phyloP scores from a whole-genome alignment of 2,329 filamentous ascomycete species.

The Beauveria bassiana region DNA sequence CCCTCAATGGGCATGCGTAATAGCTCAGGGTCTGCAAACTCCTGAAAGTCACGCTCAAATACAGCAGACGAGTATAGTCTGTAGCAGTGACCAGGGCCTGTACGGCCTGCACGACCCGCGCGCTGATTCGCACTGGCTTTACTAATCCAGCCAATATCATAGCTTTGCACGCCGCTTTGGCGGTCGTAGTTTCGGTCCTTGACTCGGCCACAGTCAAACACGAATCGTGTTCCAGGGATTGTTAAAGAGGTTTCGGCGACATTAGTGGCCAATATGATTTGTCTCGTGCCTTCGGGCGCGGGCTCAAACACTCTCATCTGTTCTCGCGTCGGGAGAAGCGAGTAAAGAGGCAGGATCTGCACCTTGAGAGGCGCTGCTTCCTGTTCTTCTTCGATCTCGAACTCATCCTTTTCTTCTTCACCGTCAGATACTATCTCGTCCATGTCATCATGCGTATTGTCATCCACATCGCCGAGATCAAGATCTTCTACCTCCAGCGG shows the following conservation, averaged over 20 bases:
- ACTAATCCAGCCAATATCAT: conserved; percentile 93
- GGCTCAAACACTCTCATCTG: conserved; percentile 86
- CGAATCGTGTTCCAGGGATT: conserved; percentile 89
- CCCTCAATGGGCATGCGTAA: conserved; percentile 87
- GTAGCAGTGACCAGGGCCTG: conserved; percentile 93
- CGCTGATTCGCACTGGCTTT: conserved; percentile 92
- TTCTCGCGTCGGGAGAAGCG: conserved; percentile 80
- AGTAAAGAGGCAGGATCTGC: conserved; percentile 90
- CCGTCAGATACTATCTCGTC: conserved; percentile 52
- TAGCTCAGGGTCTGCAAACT: conserved; percentile 84
- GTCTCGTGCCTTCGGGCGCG: conserved; percentile 70
- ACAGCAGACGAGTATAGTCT: conserved; percentile 89
- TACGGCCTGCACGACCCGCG: conserved; percentile 88
- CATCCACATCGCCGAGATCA: conserved; percentile 65
- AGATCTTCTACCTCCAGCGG: conserved; percentile 81
- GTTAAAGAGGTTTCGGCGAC: conserved; percentile 96
- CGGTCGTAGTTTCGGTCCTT: conserved; percentile 89
- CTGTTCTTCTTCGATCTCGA: conserved; percentile 59
- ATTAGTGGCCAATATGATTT: conserved; percentile 90
- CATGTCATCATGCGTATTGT: conserved; percentile 52
- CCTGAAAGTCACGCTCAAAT: conserved; percentile 79
- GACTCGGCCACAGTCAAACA: conserved; percentile 87
- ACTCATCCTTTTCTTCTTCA: conserved; percentile 55
- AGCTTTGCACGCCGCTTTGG: conserved; percentile 88
- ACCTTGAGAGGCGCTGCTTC: conserved; percentile 59